Base-by-base conservation (phyloP, 2,329 filamentous ascomycete species). In the Ilyonectria sp. region DNA sequence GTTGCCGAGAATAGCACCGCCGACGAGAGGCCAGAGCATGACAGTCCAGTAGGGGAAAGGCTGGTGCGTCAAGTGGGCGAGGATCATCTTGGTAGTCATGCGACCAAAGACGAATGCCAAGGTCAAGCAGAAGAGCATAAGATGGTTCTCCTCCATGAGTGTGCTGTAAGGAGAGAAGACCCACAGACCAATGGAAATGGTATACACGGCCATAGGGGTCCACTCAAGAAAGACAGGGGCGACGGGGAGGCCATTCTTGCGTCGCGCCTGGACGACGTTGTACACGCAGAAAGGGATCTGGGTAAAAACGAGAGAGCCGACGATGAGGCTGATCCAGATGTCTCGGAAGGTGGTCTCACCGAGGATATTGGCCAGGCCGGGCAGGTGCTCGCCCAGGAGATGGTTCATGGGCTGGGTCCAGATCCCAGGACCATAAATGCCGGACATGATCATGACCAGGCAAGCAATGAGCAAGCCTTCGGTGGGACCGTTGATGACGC, bases 71-170 rank as follows among this genome's bases (percentile, higher is more conserved):
- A 99, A 86, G 81, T 99, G 96, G 3, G 96, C 95, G 19, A 99
- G 90, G 78, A 99, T 99, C 82, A 98, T 98, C 86, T 98, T 99
- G 44, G 96, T 99, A 0, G 96, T 98, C 92, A 99, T 94, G 73
- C 96, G 92, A 40, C 96, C 96, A 80, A 99, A 98, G 66, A 98
- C 96, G 76, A 98, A 95, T n/a, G 94, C 93, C 86, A 98, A 93
- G 67, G 94, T 97, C 67, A 97, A 83, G 84, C 95, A 98, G 81
- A 97, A 97, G 53, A 98, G 89, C 11, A 97, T 91, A 1, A 99
- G 89, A 77, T 96, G 93, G 83, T 98, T 98, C 67, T 97, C 91
- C 40, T 84, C 82, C 78, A 97, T 88, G 43, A 99, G 83, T 11
- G 89, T 91, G 66, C 95, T 97, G 84, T 97, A 90, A 0, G 95